Conservation (phyloP, 2,329 filamentous ascomycete species). For the Aspergillus fumigatus region DNA sequence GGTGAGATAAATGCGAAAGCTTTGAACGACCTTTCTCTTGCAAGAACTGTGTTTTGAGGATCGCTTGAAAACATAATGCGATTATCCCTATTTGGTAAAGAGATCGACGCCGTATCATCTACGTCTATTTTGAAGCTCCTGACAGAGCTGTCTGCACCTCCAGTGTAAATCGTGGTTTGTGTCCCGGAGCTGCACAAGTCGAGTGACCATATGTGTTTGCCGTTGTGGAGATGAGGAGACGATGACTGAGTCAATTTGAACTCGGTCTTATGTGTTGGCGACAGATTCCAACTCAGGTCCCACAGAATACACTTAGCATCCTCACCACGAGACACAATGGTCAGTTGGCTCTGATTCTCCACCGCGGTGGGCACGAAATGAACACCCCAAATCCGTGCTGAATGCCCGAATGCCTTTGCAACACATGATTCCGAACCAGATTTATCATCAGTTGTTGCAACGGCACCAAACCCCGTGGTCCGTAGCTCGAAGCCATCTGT, state of each 20-base stretch:
- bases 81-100: constrained; percentile 13
- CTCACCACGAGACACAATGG: constrained; percentile 76
- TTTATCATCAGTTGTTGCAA: constrained; percentile 24
- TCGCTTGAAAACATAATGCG: constrained; percentile 7
- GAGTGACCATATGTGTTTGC: constrained; percentile 88
- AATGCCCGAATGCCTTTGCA: constrained; percentile 77
- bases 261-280: constrained; percentile 7
- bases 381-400: constrained; percentile 85
- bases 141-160: constrained; percentile 76
- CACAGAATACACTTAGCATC: constrained; percentile 74
- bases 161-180: constrained; percentile 57
- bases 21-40: constrained; percentile 18
- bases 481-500: constrained; percentile 37
- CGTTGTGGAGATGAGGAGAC: constrained; percentile 63
- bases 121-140: constrained; percentile 27
- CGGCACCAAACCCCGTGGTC: constrained; percentile 61
- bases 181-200: constrained; percentile 36
- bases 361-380: constrained; percentile 52
- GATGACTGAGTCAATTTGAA: constrained; percentile 40
- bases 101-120: constrained; percentile 6
- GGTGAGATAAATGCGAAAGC: constrained; percentile 32
- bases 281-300: constrained; percentile 48
- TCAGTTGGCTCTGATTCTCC: constrained; percentile 31
- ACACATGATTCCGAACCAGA: constrained; percentile 48
- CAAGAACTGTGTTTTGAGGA: constrained; percentile 7